Evolutionary conservation across 106 monocot species (phyloP).

Genomic region (Dactylorhiza incarnata): DNA sequence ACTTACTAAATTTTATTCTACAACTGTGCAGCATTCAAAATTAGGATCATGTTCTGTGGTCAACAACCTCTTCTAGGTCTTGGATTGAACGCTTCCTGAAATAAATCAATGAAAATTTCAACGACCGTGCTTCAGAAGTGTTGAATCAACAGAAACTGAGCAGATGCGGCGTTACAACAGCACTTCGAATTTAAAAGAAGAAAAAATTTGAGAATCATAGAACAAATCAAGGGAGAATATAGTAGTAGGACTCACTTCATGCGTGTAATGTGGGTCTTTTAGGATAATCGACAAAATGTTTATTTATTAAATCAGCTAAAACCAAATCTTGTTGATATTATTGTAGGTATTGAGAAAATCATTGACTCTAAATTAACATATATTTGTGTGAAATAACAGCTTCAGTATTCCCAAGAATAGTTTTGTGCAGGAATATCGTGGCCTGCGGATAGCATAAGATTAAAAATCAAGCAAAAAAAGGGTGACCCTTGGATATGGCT

Average conservation of each 20-base stretch:
- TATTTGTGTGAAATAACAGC: no score
- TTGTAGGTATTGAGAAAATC: no score
- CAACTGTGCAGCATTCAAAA: not conserved
- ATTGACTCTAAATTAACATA: no score
- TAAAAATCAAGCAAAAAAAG: no score
- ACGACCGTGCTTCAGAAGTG: not conserved
- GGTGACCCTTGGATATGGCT: no score
- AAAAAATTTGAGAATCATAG: not conserved
- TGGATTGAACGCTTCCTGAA: conserved; percentile 15
- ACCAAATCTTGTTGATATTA: not conserved
- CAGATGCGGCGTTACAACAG: not conserved
- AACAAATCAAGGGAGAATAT: not conserved
- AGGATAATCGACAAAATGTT: not conserved
- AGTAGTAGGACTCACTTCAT: not conserved
- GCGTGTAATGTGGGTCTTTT: not conserved
- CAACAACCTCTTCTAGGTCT: conserved; percentile 9
- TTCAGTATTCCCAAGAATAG: no score
- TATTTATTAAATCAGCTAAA: not conserved
- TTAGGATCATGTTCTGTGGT: conserved; percentile 9
- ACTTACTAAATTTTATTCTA: conserved; percentile 29
- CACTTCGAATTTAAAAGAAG: not conserved
- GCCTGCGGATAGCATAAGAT: no score
- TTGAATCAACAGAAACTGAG: not conserved
- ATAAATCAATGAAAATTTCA: not conserved
- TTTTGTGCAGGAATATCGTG: no score